Evolutionary conservation across 345 rosid species (phyloP), one percentile per base, ranked within the genome.

Genomic region (Citrus sp.): DNA sequence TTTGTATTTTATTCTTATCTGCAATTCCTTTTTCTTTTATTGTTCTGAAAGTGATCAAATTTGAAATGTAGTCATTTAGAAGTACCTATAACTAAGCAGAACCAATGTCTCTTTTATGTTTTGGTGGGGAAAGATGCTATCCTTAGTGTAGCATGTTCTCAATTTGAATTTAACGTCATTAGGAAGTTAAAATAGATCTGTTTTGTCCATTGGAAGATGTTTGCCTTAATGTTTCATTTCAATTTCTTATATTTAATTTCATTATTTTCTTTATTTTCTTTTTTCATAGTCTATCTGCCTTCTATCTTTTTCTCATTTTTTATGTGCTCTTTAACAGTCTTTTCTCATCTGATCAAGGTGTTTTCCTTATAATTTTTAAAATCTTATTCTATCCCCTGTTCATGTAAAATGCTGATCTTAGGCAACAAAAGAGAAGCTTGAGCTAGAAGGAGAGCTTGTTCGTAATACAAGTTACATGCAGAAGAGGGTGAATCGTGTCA

Each of bases 371-470:
- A n/a, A 63, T 1, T 21, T 62, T 77, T 40, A 35, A 28, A 24
- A 40, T 73, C 65, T 77, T 69, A 5, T 24, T 21, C 8, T 60
- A 51, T 55, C 54, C 14, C 49, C 37, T 73, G 16, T 77, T 80
- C 19, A 73, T 78, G 73, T 37, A 25, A 65, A 83, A 65, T 77
- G 75, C 32, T 82, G 61, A 62, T 72, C 54, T 51, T 78, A 95
- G 99, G 99, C 99, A 54, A 88, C 83, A 70, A 87, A 87, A 70
- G 88, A 83, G 82, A 90, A 90, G 76, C 74, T 84, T 80, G 91
- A 91, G 82, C 83, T 90, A 72, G 84, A 83, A 73, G 88, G 85
- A 72, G 92, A 91, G 77, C 81, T 85, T 81, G 82, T 67, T 24
- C 88, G 92, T 22, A 81, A 69, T 67, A 76, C 75, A 34, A 84